Base-by-base conservation (phyloP, 2,329 filamentous ascomycete genomes). In the Fusarium guadeloupense region DNA sequence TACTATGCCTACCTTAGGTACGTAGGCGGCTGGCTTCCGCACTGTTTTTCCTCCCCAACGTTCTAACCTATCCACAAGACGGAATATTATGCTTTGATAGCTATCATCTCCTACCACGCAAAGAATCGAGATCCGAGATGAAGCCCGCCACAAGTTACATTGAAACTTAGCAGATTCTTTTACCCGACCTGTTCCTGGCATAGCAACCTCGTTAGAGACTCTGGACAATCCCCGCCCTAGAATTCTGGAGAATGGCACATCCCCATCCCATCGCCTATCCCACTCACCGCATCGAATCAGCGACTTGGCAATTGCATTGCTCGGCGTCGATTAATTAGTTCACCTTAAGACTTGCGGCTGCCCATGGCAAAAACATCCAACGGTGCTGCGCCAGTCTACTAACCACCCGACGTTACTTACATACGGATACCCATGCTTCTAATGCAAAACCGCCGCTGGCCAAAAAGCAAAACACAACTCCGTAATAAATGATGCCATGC, bases 401-500 rank as follows among this genome's bases (percentile, higher is more conserved):
- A 13, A 26, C 23, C 19, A 43, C 40, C 21, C n/a, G n/a, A n/a
- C n/a, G n/a, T n/a, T n/a, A n/a, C n/a, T n/a, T n/a, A n/a, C n/a
- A n/a, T n/a, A n/a, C n/a, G n/a, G n/a, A n/a, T 54, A 46, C 46
- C 40, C 34, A 25, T 57, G 26, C 59, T 50, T 54, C 33, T 31
- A 53, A 47, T 55, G 38, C 50, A 47, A 55, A 51, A 52, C 57
- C 54, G 20, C 54, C 46, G 46, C 54, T 25, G 47, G 40, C 44
- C 35, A 53, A 53, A 57, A 35, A 64, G 51, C 41, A 56, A 69
- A 55, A 55, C 20, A 39, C 54, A 37, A 42, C 30, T 55, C 52
- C 31, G 19, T 38, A 34, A 31, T 28, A 44, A 30, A 70, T 70
- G 63, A 69, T 70, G 67, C 61, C 67, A 69, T 68, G 41, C 49